A percentile compares a stretch with the other conserved stretches of the same genome.
phyloP scores from a whole-genome alignment of 2,329 filamentous ascomycete species.

The Aureobasidium sp. region DNA sequence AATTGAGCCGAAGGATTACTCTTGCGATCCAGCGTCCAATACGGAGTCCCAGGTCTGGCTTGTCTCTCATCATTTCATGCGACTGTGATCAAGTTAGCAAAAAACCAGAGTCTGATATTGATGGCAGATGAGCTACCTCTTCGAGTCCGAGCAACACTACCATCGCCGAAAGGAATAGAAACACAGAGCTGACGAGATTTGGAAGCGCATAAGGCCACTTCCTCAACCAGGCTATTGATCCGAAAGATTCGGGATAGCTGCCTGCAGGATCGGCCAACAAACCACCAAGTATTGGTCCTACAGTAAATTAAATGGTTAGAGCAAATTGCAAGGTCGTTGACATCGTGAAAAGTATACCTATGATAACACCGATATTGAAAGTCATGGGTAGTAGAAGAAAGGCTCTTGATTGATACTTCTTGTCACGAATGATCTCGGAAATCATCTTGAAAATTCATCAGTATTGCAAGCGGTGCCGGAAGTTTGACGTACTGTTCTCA shows the following conservation, averaged over 20 bases:
- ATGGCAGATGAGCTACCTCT: constrained; percentile 35
- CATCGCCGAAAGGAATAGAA: constrained; percentile 50
- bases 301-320: neutral
- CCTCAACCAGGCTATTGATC: constrained; percentile 53
- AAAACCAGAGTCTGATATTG: neutral
- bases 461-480: neutral
- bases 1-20: constrained; percentile 26
- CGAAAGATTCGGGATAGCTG: constrained; percentile 58
- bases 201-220: constrained; percentile 63
- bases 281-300: constrained; percentile 51
- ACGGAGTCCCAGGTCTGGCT: constrained; percentile 35
- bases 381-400: constrained; percentile 60
- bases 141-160: constrained; percentile 59
- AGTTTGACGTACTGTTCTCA: constrained; percentile 47
- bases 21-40: constrained; percentile 34
- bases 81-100: constrained; percentile 24
- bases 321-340: neutral
- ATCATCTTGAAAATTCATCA: constrained; percentile 45
- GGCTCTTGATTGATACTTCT: constrained; percentile 50
- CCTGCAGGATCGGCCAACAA: constrained; percentile 59
- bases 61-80: constrained; percentile 34
- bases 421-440: constrained; percentile 63
- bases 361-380: constrained; percentile 53
- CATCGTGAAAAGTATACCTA: constrained; percentile 20
- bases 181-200: constrained; percentile 58